phyloP scores from a whole-genome alignment of 163 green algal species.

The Volvox carteri region DNA sequence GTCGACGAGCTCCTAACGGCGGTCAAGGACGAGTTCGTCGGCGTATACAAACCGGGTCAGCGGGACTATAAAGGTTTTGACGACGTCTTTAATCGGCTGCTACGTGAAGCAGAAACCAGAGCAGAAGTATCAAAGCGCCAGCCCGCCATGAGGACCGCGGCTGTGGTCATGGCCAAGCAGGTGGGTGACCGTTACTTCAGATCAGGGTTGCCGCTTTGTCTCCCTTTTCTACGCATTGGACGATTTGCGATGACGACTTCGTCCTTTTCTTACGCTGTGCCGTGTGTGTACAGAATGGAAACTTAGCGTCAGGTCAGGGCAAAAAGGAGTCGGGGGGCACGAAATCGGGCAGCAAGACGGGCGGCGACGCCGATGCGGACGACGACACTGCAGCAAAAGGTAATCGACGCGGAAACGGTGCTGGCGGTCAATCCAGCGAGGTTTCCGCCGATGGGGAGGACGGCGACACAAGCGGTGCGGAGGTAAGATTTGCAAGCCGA shows the following conservation, averaged over 20 bases:
- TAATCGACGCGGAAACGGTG: background rate
- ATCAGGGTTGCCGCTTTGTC: conserved; percentile 1
- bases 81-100: conserved; percentile 79
- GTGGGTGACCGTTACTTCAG: conserved; percentile 16
- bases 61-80: conserved; percentile 81
- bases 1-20: conserved; percentile 92
- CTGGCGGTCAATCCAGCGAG: conserved; percentile 18
- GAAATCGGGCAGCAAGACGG: background rate
- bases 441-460: conserved; percentile 37
- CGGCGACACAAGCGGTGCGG: conserved; percentile 18
- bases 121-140: conserved; percentile 66
- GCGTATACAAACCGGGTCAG: conserved; percentile 55
- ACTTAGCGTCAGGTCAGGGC: background rate
- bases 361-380: conserved; percentile 11
- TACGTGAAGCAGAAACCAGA: conserved; percentile 80
- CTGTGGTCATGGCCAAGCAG: background rate
- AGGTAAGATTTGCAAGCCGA: conserved; percentile 9
- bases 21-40: conserved; percentile 83
- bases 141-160: conserved; percentile 25
- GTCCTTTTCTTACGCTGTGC: background rate
- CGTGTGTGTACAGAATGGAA: conserved; percentile 23
- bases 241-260: background rate
- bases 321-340: conserved; percentile 21
- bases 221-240: background rate
- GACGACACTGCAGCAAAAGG: conserved; percentile 6